phyloP scores from a whole-genome alignment of 306 rosid species.

The Macrotyloma uniflorum region DNA sequence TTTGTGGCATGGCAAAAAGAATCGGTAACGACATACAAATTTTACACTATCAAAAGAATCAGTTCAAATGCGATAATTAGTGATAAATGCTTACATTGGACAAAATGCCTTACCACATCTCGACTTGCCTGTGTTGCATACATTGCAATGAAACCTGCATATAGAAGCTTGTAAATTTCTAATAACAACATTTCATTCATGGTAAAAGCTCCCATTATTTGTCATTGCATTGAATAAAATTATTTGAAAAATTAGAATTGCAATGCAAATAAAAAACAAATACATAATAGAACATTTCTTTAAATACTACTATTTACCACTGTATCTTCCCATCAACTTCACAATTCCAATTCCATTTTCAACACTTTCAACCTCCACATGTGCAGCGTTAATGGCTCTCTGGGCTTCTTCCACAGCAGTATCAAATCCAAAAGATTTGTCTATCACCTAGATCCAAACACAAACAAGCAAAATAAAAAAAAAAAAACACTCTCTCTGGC shows the following conservation, averaged over 20 bases:
- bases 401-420: constrained; percentile 99
- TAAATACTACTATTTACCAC: constrained; percentile 62
- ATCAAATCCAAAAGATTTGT: constrained; percentile 97
- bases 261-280: not conserved
- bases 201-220: constrained; percentile 8
- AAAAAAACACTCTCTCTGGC: constrained; percentile 13
- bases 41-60: constrained; percentile 28
- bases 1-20: not conserved
- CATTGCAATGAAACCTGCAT: constrained; percentile 95
- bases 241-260: constrained; percentile 24
- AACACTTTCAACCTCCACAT: constrained; percentile 91
- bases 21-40: not conserved
- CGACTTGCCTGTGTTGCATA: constrained; percentile 95
- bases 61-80: constrained; percentile 16
- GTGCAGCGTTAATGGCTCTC: constrained; percentile 95
- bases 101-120: constrained; percentile 81
- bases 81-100: constrained; percentile 27
- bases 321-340: constrained; percentile 93
- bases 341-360: constrained; percentile 95
- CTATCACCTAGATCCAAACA: constrained; percentile 77
- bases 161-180: constrained; percentile 47
- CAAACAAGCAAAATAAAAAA: constrained; percentile 38
- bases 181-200: constrained; percentile 19
- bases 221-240: constrained; percentile 26
- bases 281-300: not conserved